Conservation (phyloP, 169 alveolate genomes). For the Cryptosporidium bovis region DNA sequence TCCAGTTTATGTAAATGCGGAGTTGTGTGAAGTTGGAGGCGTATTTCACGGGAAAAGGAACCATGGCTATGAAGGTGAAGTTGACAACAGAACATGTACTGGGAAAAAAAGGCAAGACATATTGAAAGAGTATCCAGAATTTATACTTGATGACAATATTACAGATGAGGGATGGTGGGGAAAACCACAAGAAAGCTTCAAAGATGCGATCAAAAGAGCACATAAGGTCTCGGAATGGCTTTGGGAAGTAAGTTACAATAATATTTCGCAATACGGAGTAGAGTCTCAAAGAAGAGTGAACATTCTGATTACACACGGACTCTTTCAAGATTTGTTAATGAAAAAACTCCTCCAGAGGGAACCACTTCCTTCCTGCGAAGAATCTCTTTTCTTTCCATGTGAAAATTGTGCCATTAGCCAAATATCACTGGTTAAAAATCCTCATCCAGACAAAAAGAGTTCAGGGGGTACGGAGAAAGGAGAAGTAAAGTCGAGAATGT, state of each 20-base stretch:
- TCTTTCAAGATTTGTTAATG: constrained; percentile 67
- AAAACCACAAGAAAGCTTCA: constrained; percentile 49
- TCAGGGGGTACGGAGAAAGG: background rate
- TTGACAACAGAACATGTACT: background rate
- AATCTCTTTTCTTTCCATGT: constrained; percentile 44
- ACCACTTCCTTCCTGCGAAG: constrained; percentile 4
- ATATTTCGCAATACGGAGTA: background rate
- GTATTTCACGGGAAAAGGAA: constrained; percentile 49
- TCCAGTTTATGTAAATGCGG: constrained; percentile 52
- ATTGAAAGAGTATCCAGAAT: constrained; percentile 31
- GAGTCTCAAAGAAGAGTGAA: constrained; percentile 25
- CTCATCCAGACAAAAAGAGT: background rate
- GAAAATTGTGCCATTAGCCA: constrained; percentile 71
- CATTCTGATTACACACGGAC: constrained; percentile 65
- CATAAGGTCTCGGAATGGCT: constrained; percentile 24
- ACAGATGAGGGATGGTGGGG: constrained; percentile 71
- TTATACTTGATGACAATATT: constrained; percentile 31
- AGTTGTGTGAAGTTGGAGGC: constrained; percentile 71
- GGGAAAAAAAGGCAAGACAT: constrained; percentile 41
- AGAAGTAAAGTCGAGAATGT: background rate
- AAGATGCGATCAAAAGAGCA: constrained; percentile 54
- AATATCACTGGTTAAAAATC: background rate
- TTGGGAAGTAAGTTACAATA: constrained; percentile 41
- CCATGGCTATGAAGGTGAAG: background rate
- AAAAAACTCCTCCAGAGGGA: constrained; percentile 9